phyloP scores from a whole-genome alignment of 495 filamentous ascomycete genomes.

The Penicillium waksmanii region DNA sequence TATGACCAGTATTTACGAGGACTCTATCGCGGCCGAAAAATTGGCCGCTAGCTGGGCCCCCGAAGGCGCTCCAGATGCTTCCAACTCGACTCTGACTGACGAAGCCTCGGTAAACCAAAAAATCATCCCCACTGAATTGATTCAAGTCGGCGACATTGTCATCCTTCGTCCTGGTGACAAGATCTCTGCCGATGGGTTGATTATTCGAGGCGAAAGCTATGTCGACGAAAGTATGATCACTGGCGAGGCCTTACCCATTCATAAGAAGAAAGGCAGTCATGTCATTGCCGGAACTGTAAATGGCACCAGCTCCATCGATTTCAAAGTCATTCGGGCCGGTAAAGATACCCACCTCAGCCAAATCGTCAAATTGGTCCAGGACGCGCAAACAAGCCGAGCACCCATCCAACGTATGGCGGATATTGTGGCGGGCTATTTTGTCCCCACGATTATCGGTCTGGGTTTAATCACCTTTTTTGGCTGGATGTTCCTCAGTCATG shows the following conservation, averaged over 20 bases:
- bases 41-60: constrained; percentile 76
- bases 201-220: constrained; percentile 88
- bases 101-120: constrained; percentile 73
- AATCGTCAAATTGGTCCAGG: constrained; percentile 95
- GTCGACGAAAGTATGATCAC: constrained; percentile 99
- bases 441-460: constrained; percentile 83
- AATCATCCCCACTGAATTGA: constrained; percentile 88
- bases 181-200: constrained; percentile 88
- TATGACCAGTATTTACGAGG: constrained; percentile 97
- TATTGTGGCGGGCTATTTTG: constrained; percentile 89
- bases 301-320: constrained; percentile 86
- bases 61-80: constrained; percentile 28
- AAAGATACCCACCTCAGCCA: constrained; percentile 96
- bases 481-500: constrained; percentile 95
- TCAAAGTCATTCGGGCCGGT: constrained; percentile 89
- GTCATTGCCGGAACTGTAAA: constrained; percentile 98
- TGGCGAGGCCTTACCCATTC: constrained; percentile 90
- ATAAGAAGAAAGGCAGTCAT: constrained; percentile 77
- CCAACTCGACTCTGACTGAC: constrained; percentile 48
- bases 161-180: constrained; percentile 94
- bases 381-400: constrained; percentile 91
- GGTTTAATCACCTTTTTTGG: constrained; percentile 83
- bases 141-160: constrained; percentile 93
- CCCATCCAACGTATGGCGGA: constrained; percentile 96
- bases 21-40: constrained; percentile 92